Percentiles rank a stretch among this genome's conserved stretches.
phyloP scores from a whole-genome alignment of 805 yeast species.

The Candida anglica region DNA sequence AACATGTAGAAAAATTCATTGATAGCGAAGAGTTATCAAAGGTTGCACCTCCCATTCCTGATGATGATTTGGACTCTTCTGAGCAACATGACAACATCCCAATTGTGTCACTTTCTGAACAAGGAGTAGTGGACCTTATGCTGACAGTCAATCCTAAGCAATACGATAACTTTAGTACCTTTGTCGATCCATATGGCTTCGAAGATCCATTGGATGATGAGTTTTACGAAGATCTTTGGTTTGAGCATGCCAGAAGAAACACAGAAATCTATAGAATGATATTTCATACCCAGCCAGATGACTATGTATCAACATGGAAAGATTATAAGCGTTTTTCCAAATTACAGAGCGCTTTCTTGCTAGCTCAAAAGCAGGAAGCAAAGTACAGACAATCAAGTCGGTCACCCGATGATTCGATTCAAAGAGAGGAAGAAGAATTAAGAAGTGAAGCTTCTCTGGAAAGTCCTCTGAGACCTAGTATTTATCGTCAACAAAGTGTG shows the following conservation, averaged over 20 bases:
- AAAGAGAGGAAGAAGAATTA: background rate
- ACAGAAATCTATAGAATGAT: constrained; percentile 78
- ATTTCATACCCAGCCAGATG: constrained; percentile 94
- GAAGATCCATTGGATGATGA: constrained; percentile 81
- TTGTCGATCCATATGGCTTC: constrained; percentile 84
- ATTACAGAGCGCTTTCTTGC: constrained; percentile 52
- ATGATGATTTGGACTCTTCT: background rate
- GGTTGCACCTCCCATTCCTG: too few species aligned
- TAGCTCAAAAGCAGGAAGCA: constrained; percentile 35
- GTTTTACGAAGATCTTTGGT: constrained; percentile 86
- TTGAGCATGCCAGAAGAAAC: constrained; percentile 75
- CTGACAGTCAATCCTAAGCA: constrained; percentile 35
- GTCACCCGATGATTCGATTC: background rate
- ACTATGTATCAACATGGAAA: constrained; percentile 83
- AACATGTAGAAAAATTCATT: background rate
- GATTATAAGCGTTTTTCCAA: constrained; percentile 74
- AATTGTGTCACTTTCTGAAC: constrained; percentile 40
- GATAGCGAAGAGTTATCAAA: too few species aligned
- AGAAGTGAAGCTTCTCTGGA: background rate
- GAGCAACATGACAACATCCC: constrained; percentile 25
- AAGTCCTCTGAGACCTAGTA: too few species aligned
- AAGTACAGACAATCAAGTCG: constrained; percentile 16
- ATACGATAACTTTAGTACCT: constrained; percentile 33
- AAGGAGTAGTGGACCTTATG: constrained; percentile 39
- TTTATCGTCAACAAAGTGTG: too few species aligned